Evolutionary conservation across 2,329 filamentous ascomycete species (phyloP).

Genomic region (Aspergillus uvarum): DNA sequence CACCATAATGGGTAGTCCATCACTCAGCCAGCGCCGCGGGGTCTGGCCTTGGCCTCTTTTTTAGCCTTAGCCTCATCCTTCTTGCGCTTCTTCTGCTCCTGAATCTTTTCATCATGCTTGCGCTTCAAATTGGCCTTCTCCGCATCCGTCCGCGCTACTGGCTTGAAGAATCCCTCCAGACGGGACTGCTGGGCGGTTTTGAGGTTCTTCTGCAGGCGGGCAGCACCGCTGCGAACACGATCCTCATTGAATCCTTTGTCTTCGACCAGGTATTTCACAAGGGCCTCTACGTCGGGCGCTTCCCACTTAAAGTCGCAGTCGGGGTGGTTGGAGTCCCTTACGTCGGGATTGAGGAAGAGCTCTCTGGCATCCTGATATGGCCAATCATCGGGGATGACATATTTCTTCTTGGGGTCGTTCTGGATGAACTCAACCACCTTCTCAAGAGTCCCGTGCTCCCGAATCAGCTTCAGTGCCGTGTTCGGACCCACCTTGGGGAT

Average conservation of each 20-base stretch:
- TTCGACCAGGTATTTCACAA: constrained; percentile 83
- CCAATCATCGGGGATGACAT: constrained; percentile 91
- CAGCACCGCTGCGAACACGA: constrained; percentile 75
- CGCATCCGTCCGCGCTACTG: constrained; percentile 80
- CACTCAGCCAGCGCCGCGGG: constrained; percentile 59
- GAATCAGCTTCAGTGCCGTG: constrained; percentile 90
- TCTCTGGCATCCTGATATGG: constrained; percentile 88
- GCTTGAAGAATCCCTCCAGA: constrained; percentile 96
- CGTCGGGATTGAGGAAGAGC: constrained; percentile 89
- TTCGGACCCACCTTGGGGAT: constrained; percentile 91
- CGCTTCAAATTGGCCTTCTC: constrained; percentile 84
- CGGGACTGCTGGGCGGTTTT: constrained; percentile 89
- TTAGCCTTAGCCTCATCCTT: constrained; percentile 96
- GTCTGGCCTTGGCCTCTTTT: constrained; percentile 84
- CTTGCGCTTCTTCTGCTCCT: constrained; percentile 90
- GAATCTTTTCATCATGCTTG: constrained; percentile 88
- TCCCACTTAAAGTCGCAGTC: constrained; percentile 99
- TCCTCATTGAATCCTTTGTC: constrained; percentile 99
- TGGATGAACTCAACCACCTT: constrained; percentile 79
- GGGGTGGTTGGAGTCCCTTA: constrained; percentile 75
- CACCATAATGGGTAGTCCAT: not conserved
- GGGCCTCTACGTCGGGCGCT: constrained; percentile 81
- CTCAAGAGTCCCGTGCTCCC: constrained; percentile 84
- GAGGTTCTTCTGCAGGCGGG: constrained; percentile 81
- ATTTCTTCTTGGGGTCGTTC: constrained; percentile 75